These are phyloP conservation scores for Coemansia pectinata DNA, from an alignment of 192 early-diverging fungal species.

Conservation along the genomic window DNA sequence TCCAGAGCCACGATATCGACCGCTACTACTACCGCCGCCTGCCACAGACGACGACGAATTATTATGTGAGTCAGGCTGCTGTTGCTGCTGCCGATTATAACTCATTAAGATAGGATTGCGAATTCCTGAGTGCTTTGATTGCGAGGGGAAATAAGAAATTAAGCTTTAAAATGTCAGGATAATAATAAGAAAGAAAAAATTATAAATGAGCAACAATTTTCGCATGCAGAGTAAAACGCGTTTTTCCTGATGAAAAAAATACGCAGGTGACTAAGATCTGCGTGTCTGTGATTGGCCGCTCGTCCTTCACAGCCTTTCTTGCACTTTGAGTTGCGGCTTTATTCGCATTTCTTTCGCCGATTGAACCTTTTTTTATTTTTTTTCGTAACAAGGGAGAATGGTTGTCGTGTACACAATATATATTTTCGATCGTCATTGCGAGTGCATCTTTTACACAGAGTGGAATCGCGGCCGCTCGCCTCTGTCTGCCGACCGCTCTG, in stretches of 20 bases:
- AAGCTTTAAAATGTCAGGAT: background rate
- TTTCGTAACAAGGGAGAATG: conserved; percentile 8
- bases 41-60: conserved; percentile 1
- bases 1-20: conserved; percentile 4
- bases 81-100: conserved; percentile 23
- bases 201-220: background rate
- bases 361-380: background rate
- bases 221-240: background rate
- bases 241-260: background rate
- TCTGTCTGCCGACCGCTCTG: conserved; percentile 24
- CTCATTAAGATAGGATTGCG: conserved; percentile 17
- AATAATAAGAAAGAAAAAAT: background rate
- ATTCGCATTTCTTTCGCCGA: background rate
- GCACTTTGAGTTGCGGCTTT: too few relatives aligned
- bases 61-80: conserved; percentile 25
- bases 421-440: conserved; percentile 93
- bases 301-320: background rate
- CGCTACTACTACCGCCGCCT: background rate
- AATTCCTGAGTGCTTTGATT: background rate
- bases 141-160: background rate
- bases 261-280: background rate
- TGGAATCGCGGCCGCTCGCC: conserved; percentile 62
- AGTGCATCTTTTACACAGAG: conserved; percentile 83
- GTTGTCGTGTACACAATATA: conserved; percentile 80
- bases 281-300: background rate